Conservation (phyloP, 257 asterid species). For the Craterostigma plantagineum region DNA sequence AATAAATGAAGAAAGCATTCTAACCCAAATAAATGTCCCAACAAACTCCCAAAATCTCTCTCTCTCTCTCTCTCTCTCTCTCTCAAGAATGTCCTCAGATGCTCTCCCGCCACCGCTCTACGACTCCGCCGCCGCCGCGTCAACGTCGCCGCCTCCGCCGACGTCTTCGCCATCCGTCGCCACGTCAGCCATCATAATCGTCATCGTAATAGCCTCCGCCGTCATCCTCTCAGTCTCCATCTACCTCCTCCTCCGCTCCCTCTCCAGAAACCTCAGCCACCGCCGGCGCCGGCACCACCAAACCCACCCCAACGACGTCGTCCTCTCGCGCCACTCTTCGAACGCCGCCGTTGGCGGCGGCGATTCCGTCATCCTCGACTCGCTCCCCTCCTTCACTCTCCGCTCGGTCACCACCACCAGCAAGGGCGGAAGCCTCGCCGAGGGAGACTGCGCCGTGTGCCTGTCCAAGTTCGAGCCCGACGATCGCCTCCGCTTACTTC, state of each 20-base stretch:
- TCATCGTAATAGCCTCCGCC: slow-evolving; percentile 52
- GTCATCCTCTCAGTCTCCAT: slow-evolving; percentile 49
- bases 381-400: slow-evolving; percentile 55
- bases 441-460: slow-evolving; percentile 76
- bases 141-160: slow-evolving; percentile 10
- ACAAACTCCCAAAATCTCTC: slow-evolving; percentile 1
- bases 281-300: slow-evolving; percentile 27
- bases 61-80: too few relatives aligned
- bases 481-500: slow-evolving; percentile 53
- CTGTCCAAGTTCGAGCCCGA: slow-evolving; percentile 31
- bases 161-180: slow-evolving; percentile 34
- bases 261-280: slow-evolving; percentile 24
- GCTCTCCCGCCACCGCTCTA: too few relatives aligned
- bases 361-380: slow-evolving; percentile 21
- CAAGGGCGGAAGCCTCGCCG: slow-evolving; percentile 33
- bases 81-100: too few relatives aligned
- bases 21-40: too few relatives aligned
- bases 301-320: slow-evolving; percentile 33
- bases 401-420: slow-evolving; percentile 27
- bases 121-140: too few relatives aligned
- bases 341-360: slow-evolving; percentile 21
- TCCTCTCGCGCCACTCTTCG: slow-evolving; percentile 11
- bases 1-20: too few relatives aligned
- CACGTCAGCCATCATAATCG: slow-evolving; percentile 32
- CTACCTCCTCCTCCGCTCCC: slow-evolving; percentile 53